phyloP scores from a whole-genome alignment of 805 yeast species.

The Zygoascus tannicola region DNA sequence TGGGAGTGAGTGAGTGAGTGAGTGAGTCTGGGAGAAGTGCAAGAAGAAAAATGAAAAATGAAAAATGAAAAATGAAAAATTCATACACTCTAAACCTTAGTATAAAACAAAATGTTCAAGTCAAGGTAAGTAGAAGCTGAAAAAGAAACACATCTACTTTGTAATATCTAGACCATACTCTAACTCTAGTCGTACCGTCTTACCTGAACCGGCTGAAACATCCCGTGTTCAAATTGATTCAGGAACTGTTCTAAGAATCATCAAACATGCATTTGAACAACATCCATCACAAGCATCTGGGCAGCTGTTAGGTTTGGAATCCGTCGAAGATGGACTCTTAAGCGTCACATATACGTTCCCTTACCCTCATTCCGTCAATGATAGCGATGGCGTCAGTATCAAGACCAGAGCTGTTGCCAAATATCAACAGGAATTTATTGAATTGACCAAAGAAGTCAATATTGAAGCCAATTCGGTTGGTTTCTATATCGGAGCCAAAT shows the following conservation, averaged over 20 bases:
- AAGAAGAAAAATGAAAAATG: too few species aligned
- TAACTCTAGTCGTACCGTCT: neutral
- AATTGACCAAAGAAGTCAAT: constrained; percentile 51
- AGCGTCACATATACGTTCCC: constrained; percentile 54
- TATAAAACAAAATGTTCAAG: neutral
- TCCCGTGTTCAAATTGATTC: constrained; percentile 20
- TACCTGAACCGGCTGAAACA: constrained; percentile 10
- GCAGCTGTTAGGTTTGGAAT: constrained; percentile 63
- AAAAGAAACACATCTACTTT: neutral
- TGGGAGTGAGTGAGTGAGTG: too few species aligned
- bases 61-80: too few species aligned
- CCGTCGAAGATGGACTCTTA: constrained; percentile 36
- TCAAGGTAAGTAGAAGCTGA: neutral
- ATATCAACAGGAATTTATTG: constrained; percentile 60
- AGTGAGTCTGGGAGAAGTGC: too few species aligned
- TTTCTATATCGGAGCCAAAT: constrained; percentile 64
- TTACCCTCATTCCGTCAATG: constrained; percentile 45
- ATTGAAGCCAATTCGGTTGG: constrained; percentile 67
- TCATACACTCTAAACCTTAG: too few species aligned
- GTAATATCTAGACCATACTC: neutral
- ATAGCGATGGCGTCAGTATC: constrained; percentile 55
- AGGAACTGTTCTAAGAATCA: constrained; percentile 41
- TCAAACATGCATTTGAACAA: constrained; percentile 57
- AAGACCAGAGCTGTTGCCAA: constrained; percentile 52
- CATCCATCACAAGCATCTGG: constrained; percentile 59